Conservation (phyloP, 768 basidiomycete genomes). For the Suillus lakei region DNA sequence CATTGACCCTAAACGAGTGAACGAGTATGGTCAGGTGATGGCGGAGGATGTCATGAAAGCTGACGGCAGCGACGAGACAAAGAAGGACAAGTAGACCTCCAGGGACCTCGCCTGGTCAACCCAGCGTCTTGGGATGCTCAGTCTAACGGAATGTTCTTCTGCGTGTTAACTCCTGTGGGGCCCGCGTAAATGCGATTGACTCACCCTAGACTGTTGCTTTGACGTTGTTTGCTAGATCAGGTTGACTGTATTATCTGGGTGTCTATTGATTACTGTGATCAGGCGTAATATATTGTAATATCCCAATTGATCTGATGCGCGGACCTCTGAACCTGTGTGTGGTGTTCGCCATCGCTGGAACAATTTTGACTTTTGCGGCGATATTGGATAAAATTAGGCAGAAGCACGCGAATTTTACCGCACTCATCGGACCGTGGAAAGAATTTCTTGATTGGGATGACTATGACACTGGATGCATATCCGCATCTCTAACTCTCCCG, state of each 20-base stretch:
- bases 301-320: not conserved
- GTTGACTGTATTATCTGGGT: not conserved
- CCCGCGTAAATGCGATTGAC: constrained; percentile 1
- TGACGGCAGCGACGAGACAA: constrained; percentile 51
- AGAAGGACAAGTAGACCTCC: constrained; percentile 55
- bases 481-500: constrained; percentile 24
- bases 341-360: not conserved
- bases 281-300: not conserved
- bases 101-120: not conserved
- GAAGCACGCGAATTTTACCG: not conserved
- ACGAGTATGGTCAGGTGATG: constrained; percentile 94
- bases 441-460: constrained; percentile 22
- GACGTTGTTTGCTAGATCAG: not conserved
- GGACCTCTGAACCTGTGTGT: not conserved
- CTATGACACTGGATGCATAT: constrained; percentile 40
- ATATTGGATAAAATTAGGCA: constrained; percentile 2
- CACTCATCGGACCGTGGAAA: constrained; percentile 26
- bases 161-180: constrained; percentile 19
- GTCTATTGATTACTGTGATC: not conserved
- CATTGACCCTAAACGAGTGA: constrained; percentile 91
- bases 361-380: not conserved
- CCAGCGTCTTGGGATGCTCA: not conserved
- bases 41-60: constrained; percentile 47
- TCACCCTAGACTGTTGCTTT: not conserved
- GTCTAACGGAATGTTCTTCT: constrained; percentile 4